Evolutionary conservation across 2,329 filamentous ascomycete species (phyloP), one percentile per base, ranked within the genome.

Genomic region (Hortaea sp.): DNA sequence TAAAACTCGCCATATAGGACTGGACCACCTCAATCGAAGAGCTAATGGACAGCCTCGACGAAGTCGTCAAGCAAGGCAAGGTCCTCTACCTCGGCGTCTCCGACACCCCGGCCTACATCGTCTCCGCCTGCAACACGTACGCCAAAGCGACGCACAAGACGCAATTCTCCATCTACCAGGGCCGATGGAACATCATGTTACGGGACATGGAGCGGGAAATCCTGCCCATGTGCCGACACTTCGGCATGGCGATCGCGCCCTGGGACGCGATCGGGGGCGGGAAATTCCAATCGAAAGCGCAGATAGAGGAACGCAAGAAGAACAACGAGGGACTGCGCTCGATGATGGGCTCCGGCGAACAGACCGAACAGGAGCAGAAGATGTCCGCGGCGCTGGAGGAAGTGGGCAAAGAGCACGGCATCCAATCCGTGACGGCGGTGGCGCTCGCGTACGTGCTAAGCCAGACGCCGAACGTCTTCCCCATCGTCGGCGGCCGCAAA

Each of bases 401-500:
- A 54, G 72, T 85, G 6, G 79, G 77, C 0, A 69, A 71, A 6
- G 68, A 73, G 49, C 76, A 81, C 53, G 73, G 74, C 1, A 67
- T 59, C 39, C 55, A 60, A 13, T 59, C 57, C 11, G 51, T 53
- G 1, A 61, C 60, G 1, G 57, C 57, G 1, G 52, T 63, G 2
- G 63, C 84, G 6, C 65, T 88, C 27, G 84, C 84, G 2, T 88
- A 88, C 58, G 79, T 88, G 10, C 75, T 85, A 72, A 53, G 46
- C 9, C 53, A 58, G 40, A 70, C 80, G 0, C 77, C 82, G 0
- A 79, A 85, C 56, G 80, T 88, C 9, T 86, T 85, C 58, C 85
- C 85, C 1, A 79, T 88, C 37, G 70, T 87, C 4, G 84, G 84
- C 7, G 81, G 81, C 0, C 74, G 83, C 7, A 87, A 80, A 55